Evolutionary conservation across 2,329 filamentous ascomycete genomes (phyloP), one percentile per base, ranked within the genome.

Genomic region (Stagonosporopsis vannaccii): DNA sequence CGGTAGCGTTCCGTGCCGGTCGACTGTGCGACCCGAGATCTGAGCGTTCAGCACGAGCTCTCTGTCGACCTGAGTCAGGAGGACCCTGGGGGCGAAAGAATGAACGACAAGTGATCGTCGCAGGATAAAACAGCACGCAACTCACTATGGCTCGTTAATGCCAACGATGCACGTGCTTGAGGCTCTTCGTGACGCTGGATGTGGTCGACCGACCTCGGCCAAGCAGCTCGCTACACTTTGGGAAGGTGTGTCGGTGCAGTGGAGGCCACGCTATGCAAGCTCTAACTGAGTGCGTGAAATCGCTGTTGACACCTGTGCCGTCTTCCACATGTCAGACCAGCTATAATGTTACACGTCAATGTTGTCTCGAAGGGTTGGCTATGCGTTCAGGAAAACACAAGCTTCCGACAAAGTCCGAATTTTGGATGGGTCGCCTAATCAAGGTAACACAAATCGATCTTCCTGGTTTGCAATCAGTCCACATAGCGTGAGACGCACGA

Each of bases 1-100:
- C 53, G 57, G 56, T 63, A 65, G 63, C 59, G 63, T 61, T 65
- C 65, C 65, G 65, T 61, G 61, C 65, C 63, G 65, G 65, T 52
- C 42, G 39, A 59, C 51, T 54, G 50, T 56, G 56, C 51, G 58
- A 65, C 45, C 62, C 60, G 62, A 65, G 62, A 67, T 67, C 61
- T 62, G 55, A 62, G 62, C 58, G 54, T 41, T 56, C 52, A 63
- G 62, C 64, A 63, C 64, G 56, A 64, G 54, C 61, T 64, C 47
- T 51, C 32, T 54, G 54, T 61, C 53, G 51, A 48, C 39, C 40
- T 41, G 60, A 60, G 52, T 60, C 61, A 61, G 43, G 47, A 58
- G 33, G 51, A 53, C 49, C 58, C 56, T 59, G 40, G 48, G 25
- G 35, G 53, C 36, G 6, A 45, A 43, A 51, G 37, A 26, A n/a